Evolutionary conservation across 371 early-diverging fungal species (phyloP).

Genomic region (Mortierella sp.): DNA sequence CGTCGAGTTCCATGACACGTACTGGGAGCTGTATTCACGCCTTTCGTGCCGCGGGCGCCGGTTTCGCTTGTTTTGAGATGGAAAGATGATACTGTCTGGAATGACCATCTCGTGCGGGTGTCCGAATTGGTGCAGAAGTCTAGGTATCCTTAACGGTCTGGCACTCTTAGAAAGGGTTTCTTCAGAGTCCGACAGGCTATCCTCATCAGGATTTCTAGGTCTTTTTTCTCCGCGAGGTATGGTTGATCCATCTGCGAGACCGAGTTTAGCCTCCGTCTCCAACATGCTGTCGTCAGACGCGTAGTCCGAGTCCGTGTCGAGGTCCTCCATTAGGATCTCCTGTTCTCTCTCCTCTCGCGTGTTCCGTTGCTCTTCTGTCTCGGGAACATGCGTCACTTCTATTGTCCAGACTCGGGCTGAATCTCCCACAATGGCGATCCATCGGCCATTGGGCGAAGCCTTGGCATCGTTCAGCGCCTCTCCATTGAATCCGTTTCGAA

Average conservation of each 20-base stretch:
- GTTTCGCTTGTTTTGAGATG: slow-evolving; percentile 2
- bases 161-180: background rate
- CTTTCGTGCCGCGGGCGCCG: background rate
- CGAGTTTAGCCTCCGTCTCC: slow-evolving; percentile 6
- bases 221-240: slow-evolving; percentile 6
- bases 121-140: slow-evolving; percentile 39
- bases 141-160: background rate
- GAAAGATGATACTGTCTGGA: slow-evolving; percentile 20
- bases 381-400: slow-evolving; percentile 44
- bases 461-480: slow-evolving; percentile 67
- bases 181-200: slow-evolving; percentile 1
- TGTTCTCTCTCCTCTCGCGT: slow-evolving; percentile 17
- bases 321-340: slow-evolving; percentile 2
- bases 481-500: slow-evolving; percentile 54
- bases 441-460: slow-evolving; percentile 62
- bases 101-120: slow-evolving; percentile 21
- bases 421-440: slow-evolving; percentile 67
- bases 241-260: background rate
- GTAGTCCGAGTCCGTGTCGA: slow-evolving; percentile 30
- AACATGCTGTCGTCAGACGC: slow-evolving; percentile 15
- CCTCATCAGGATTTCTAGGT: background rate
- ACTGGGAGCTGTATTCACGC: slow-evolving; percentile 57
- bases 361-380: slow-evolving; percentile 40
- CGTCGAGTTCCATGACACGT: slow-evolving; percentile 67
- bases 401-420: slow-evolving; percentile 54